Percentiles rank a stretch among this genome's conserved stretches.
Evolutionary conservation across 208 protist species (phyloP).

Genomic region (Vickermania ingenoplastis): DNA sequence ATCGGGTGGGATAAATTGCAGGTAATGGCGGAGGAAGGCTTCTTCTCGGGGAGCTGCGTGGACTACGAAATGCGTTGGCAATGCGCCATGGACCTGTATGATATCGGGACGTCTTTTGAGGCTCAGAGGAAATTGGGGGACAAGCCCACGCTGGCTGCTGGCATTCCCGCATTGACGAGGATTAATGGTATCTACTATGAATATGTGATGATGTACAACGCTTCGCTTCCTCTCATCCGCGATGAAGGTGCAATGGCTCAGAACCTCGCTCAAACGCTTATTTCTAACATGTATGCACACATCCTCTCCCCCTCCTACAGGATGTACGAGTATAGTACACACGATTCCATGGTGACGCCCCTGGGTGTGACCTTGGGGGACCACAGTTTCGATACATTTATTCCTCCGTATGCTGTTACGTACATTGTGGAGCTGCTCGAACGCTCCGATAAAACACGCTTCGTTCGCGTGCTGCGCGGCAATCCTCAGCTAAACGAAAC

Average conservation of each 20-base stretch:
- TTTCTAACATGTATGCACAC: constrained; percentile 28
- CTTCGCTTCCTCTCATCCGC: constrained; percentile 17
- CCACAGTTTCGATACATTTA: constrained; percentile 18
- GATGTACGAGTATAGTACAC: constrained; percentile 62
- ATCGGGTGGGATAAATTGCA: constrained; percentile 14
- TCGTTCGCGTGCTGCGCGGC: constrained; percentile 41
- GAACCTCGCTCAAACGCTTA: constrained; percentile 24
- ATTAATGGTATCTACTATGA: too few relatives aligned
- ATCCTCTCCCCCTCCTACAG: constrained; percentile 15
- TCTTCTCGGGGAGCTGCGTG: constrained; percentile 26
- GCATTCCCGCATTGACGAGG: too few relatives aligned
- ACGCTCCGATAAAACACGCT: constrained; percentile 5
- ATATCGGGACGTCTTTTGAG: constrained; percentile 37
- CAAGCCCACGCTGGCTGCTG: constrained; percentile 14
- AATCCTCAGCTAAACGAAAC: constrained; percentile 40
- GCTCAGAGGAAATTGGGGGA: constrained; percentile 10
- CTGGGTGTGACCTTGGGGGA: constrained; percentile 38
- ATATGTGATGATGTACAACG: constrained; percentile 39
- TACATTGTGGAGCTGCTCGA: constrained; percentile 49
- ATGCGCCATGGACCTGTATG: constrained; percentile 37
- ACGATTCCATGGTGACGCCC: constrained; percentile 53
- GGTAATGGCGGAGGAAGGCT: constrained; percentile 19
- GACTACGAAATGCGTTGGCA: constrained; percentile 21
- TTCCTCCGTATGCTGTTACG: constrained; percentile 48
- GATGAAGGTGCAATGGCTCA: constrained; percentile 47